Evolutionary conservation across 2,329 filamentous ascomycete species (phyloP).

Genomic region (Arthrobotrys iridis): DNA sequence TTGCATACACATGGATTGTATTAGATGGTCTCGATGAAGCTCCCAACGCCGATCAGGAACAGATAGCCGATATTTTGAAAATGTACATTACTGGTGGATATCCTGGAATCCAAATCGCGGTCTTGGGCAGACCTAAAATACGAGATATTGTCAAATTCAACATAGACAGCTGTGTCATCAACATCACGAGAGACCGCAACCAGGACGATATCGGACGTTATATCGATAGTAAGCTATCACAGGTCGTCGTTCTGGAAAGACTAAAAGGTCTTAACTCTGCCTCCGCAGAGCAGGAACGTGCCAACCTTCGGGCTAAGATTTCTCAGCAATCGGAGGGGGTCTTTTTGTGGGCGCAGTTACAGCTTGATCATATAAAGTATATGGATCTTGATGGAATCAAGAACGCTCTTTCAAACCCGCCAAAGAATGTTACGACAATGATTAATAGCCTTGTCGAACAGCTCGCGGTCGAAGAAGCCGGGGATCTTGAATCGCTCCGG

Average conservation of each 20-base stretch:
- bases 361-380: not conserved
- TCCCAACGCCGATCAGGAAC: not conserved
- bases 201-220: not conserved
- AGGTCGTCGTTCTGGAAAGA: not conserved
- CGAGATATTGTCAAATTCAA: not conserved
- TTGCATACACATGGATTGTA: not conserved
- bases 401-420: not conserved
- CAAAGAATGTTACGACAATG: not conserved
- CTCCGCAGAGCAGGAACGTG: not conserved
- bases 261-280: not conserved
- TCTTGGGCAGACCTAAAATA: not conserved
- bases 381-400: constrained; percentile 4
- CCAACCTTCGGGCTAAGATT: not conserved
- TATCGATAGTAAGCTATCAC: constrained; percentile 8
- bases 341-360: not conserved
- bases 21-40: constrained; percentile 1
- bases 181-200: not conserved
- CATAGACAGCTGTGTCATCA: not conserved
- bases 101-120: not conserved
- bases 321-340: constrained; percentile 1
- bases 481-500: not conserved
- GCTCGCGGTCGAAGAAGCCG: not conserved
- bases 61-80: not conserved
- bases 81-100: not conserved
- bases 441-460: not conserved